Percentiles rank a stretch among this genome's conserved stretches.
These are phyloP conservation scores for Botrytis pseudocinerea DNA, from an alignment of 2,329 filamentous ascomycete genomes.

Conservation along the genomic window DNA sequence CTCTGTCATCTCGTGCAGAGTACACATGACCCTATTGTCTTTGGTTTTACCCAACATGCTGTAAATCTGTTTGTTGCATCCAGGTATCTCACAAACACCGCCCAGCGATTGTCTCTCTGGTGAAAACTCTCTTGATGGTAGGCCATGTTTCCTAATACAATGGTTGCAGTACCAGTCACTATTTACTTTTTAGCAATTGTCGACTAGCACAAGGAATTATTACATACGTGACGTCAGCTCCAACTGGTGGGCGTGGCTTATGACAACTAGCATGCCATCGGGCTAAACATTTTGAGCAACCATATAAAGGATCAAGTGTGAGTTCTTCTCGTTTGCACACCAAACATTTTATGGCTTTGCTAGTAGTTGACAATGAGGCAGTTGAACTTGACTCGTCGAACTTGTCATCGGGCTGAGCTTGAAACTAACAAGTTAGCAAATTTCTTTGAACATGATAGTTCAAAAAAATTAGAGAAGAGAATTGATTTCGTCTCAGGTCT, in stretches of 20 bases:
- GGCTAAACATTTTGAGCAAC: slow-evolving; percentile 30
- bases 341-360: slow-evolving; percentile 28
- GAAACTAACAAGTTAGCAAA: slow-evolving; percentile 30
- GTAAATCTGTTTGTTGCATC: slow-evolving; percentile 14
- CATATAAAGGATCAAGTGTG: slow-evolving; percentile 26
- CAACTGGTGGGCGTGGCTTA: slow-evolving; percentile 13
- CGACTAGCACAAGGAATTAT: neutral
- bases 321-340: slow-evolving; percentile 29
- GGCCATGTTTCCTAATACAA: slow-evolving; percentile 15
- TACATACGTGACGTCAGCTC: slow-evolving; percentile 4
- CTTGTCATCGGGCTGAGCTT: slow-evolving; percentile 22
- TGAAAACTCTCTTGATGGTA: neutral
- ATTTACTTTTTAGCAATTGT: slow-evolving; percentile 5
- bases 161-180: slow-evolving; percentile 18
- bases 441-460: neutral
- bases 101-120: neutral
- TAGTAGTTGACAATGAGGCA: slow-evolving; percentile 17
- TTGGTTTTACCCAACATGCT: slow-evolving; percentile 3
- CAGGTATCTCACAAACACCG: slow-evolving; percentile 15
- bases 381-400: slow-evolving; percentile 29
- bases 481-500: slow-evolving; percentile 63
- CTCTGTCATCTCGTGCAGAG: slow-evolving; percentile 12
- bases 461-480: neutral
- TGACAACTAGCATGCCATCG: slow-evolving; percentile 32
- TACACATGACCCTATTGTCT: slow-evolving; percentile 11